phyloP scores from a whole-genome alignment of 345 rosid genomes.

The Eucalyptus decipiens region DNA sequence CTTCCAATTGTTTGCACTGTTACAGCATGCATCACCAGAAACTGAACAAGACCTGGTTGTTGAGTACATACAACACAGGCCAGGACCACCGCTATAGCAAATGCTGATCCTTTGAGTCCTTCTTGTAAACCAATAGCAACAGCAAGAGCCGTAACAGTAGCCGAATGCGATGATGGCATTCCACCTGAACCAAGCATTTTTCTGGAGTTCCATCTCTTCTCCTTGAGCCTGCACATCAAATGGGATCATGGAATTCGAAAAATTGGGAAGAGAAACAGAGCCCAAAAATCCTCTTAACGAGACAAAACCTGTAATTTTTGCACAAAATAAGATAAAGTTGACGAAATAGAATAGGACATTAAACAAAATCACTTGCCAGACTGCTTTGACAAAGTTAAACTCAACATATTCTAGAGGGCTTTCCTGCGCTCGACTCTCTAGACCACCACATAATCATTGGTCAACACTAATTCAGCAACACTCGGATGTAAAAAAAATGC shows the following conservation, averaged over 20 bases:
- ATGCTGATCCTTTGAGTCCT: constrained; percentile 28
- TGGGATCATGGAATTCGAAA: background rate
- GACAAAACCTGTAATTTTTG: background rate
- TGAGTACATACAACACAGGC: constrained; percentile 53
- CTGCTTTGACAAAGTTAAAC: background rate
- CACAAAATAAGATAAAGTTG: background rate
- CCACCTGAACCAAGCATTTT: constrained; percentile 55
- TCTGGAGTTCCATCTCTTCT: constrained; percentile 57
- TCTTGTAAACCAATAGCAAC: constrained; percentile 42
- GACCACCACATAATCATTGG: background rate
- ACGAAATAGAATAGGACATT: background rate
- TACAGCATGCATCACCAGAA: background rate
- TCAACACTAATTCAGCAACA: background rate
- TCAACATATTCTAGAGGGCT: background rate
- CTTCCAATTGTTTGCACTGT: background rate
- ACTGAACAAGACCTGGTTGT: constrained; percentile 18
- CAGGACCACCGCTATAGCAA: constrained; percentile 46
- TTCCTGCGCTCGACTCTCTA: background rate
- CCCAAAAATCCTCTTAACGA: background rate
- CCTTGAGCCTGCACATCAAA: constrained; percentile 37
- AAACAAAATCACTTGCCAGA: background rate
- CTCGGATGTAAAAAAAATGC: background rate
- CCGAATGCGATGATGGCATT: constrained; percentile 67
- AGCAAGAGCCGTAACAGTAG: constrained; percentile 52
- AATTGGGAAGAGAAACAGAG: background rate